Percentiles rank a stretch among this genome's conserved stretches.
Conservation (phyloP, 352 stramenopile species). For the Thraustochytrium sp. region DNA sequence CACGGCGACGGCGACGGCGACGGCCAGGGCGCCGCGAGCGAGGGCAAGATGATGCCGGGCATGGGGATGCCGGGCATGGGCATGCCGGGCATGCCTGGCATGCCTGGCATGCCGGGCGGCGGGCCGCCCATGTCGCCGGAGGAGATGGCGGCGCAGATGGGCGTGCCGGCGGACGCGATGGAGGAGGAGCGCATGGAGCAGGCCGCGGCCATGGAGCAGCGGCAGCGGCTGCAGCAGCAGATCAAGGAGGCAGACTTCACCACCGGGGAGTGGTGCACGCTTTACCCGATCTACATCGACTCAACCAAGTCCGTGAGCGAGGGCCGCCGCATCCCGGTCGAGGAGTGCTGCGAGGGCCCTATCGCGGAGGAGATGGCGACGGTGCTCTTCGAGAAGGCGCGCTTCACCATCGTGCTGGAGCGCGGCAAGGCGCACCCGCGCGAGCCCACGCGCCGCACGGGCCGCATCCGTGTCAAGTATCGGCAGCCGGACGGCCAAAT, state of each 20-base stretch:
- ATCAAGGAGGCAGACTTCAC: conserved; percentile 3
- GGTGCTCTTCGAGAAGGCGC: background rate
- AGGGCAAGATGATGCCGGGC: background rate
- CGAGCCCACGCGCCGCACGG: background rate
- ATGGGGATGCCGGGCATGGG: conserved; percentile 19
- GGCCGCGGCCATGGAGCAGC: background rate
- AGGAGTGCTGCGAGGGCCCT: conserved; percentile 24
- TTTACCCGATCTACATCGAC: conserved; percentile 40
- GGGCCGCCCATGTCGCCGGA: background rate
- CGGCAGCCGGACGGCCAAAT: background rate
- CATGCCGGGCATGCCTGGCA: background rate
- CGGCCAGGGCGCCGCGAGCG: no score
- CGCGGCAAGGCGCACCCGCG: conserved; percentile 17
- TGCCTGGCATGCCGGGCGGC: background rate
- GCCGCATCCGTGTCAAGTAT: conserved; percentile 29
- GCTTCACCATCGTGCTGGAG: background rate
- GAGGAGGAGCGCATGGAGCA: background rate
- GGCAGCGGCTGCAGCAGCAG: conserved; percentile 9
- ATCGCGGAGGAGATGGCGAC: conserved; percentile 6
- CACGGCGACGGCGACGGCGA: no score
- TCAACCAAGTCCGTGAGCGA: background rate
- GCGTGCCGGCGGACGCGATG: background rate
- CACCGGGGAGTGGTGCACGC: conserved; percentile 35
- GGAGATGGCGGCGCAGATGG: conserved; percentile 8
- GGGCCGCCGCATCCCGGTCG: background rate